Conservation (phyloP, 768 basidiomycete species). For the Chlorophyllum brunneum region DNA sequence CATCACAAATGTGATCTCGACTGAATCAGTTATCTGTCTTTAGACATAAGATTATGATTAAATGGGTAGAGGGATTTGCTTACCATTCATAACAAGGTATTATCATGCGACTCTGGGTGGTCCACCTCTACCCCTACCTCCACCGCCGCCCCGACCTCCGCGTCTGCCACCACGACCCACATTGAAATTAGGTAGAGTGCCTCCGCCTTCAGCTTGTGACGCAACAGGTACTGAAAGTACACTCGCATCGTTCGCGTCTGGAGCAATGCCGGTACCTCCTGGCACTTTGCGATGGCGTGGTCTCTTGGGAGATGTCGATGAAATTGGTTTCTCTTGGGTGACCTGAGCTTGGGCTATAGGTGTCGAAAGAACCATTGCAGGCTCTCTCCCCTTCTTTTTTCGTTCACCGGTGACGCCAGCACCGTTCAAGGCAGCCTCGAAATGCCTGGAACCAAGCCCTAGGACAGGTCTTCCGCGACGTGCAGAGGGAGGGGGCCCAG, state of each 20-base stretch:
- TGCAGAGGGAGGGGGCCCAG: constrained; percentile 17
- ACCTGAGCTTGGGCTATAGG: constrained; percentile 6
- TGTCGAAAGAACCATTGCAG: constrained; percentile 7
- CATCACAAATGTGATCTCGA: too few species aligned
- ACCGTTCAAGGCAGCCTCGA: constrained; percentile 69
- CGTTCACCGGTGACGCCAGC: constrained; percentile 37
- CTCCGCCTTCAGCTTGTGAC: neutral
- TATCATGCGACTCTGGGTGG: constrained; percentile 1
- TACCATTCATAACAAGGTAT: neutral
- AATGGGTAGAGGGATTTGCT: neutral
- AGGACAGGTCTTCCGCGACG: constrained; percentile 56
- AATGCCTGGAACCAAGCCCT: constrained; percentile 61
- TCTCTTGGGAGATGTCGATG: constrained; percentile 19
- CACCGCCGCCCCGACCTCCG: constrained; percentile 4
- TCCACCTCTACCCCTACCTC: constrained; percentile 12
- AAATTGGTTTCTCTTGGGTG: constrained; percentile 16
- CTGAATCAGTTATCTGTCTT: too few species aligned
- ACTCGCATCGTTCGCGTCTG: constrained; percentile 12
- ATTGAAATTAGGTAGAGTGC: constrained; percentile 9
- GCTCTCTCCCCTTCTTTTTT: constrained; percentile 22
- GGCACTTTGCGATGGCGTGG: constrained; percentile 19
- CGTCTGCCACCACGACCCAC: constrained; percentile 14
- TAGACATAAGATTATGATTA: neutral
- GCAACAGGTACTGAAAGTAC: neutral
- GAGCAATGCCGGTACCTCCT: too few species aligned